These are phyloP conservation scores for Cyclostephanos invisitatus DNA, from an alignment of 108 stramenopile genomes.

Conservation along the genomic window DNA sequence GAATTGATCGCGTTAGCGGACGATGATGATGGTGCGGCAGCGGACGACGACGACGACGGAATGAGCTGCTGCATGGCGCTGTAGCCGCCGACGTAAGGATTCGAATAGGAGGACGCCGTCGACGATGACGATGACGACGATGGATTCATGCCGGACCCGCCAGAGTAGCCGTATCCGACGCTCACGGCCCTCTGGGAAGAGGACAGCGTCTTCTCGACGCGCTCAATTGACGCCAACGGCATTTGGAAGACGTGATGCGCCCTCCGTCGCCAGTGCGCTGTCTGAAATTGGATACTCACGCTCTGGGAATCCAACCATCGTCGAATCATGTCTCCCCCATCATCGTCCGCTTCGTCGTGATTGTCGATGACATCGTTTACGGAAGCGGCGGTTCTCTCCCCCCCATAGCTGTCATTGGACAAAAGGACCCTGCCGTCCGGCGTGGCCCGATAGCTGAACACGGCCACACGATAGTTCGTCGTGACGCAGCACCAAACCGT, in stretches of 20 bases:
- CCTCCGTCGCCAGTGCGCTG: slow-evolving; percentile 18
- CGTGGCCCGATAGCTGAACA: slow-evolving; percentile 58
- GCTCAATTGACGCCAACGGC: slow-evolving; percentile 81
- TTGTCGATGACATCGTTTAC: background rate
- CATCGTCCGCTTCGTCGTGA: background rate
- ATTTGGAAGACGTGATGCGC: slow-evolving; percentile 63
- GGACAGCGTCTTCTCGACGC: slow-evolving; percentile 68
- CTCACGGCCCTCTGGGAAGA: slow-evolving; percentile 31
- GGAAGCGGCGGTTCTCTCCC: background rate
- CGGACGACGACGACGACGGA: slow-evolving; percentile 37
- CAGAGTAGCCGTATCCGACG: background rate
- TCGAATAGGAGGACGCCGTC: slow-evolving; percentile 10
- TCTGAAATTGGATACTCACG: slow-evolving; percentile 51
- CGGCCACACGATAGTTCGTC: slow-evolving; percentile 78
- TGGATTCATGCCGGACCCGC: background rate
- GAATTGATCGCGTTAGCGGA: slow-evolving; percentile 2
- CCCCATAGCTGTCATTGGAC: background rate
- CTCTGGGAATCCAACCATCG: slow-evolving; percentile 40
- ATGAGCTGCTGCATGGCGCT: slow-evolving; percentile 16
- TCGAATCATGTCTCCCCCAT: slow-evolving; percentile 14
- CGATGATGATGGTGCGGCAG: slow-evolving; percentile 20
- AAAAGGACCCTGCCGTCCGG: slow-evolving; percentile 37
- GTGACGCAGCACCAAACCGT: slow-evolving; percentile 84
- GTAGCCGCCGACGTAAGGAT: background rate
- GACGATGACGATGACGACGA: background rate